Evolutionary conservation across 345 rosid genomes (phyloP), one percentile per base, ranked within the genome.

Genomic region (Boechera retrofracta): DNA sequence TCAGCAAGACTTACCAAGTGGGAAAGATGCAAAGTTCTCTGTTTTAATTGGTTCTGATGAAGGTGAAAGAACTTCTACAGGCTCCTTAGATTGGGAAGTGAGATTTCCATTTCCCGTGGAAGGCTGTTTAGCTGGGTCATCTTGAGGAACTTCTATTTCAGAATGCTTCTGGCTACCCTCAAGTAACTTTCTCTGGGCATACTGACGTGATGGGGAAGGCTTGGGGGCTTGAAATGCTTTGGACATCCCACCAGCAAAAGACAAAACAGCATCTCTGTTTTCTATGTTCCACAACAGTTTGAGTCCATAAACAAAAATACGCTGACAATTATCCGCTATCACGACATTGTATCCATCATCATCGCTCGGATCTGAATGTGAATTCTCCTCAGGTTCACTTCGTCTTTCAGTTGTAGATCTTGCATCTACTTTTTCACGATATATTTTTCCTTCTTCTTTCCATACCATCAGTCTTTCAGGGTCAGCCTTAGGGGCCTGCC

Each of bases 251-350:
- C 96, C 97, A 82, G 82, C 94, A 80, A 82, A 92, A 31, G 97
- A 89, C 91, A 96, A 86, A 80, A 95, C 93, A 78, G 96, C 99
- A 87, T 92, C 94, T 82, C 99, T 86, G 80, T 95, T 95, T 74
- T 79, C 88, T 73, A 87, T 85, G 54, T 85, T 92, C 99, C 98
- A 92, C 82, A 95, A 60, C 16, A 95, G 91, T 81, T 91, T 95
- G 2, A 79, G 79, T 2, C 99, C 88, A 75, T 95, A 92, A 36
- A 95, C 94, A 83, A 91, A 95, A 59, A 92, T 80, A 18, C 92
- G 89, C 83, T 88, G 98, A 78, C 98, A 95, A 66, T 92, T 95
- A 78, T 95, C 97, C 33, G 99, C 98, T 73, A 92, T 87, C 67
- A 94, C 84, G 63, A 92, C 97, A 82, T 88, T 88, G 80, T 80